Evolutionary conservation across 179 eudicot species (phyloP).

Genomic region (Heliamphora pulchella): DNA sequence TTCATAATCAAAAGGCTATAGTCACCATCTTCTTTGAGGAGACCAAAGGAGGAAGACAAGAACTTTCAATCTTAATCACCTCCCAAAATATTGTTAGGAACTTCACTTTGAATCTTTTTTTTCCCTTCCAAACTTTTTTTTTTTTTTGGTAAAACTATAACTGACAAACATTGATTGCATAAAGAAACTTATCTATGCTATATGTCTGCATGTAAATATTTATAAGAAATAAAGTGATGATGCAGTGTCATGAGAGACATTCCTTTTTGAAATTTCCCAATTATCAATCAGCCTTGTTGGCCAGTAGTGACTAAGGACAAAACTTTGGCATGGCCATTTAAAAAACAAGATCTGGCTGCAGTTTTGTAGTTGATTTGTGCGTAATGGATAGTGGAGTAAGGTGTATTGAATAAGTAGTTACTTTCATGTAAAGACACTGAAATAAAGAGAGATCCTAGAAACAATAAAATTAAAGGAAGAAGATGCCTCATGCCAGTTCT

Average conservation of each 20-base stretch:
- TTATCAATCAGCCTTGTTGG: neutral
- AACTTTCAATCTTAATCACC: neutral
- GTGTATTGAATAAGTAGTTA: too few species aligned
- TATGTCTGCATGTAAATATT: too few species aligned
- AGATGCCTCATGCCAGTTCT: neutral
- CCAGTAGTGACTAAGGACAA: neutral
- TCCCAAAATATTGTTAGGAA: too few species aligned
- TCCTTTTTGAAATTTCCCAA: neutral
- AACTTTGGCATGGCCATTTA: neutral
- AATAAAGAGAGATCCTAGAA: neutral
- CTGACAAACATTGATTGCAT: too few species aligned
- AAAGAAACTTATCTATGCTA: too few species aligned
- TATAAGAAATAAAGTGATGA: neutral
- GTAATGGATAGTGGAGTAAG: too few species aligned
- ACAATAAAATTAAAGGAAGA: neutral
- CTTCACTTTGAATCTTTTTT: too few species aligned
- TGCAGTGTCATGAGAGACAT: neutral
- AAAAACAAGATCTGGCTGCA: neutral
- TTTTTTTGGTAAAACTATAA: too few species aligned
- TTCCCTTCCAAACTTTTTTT: too few species aligned
- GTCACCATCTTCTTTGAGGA: neutral
- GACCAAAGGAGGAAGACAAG: neutral
- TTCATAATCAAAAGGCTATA: neutral
- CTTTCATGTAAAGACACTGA: neutral
- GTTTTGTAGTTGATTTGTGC: too few species aligned